These are phyloP conservation scores for Zopfia rhizophila DNA, from an alignment of 2,329 filamentous ascomycete genomes.

Conservation along the genomic window DNA sequence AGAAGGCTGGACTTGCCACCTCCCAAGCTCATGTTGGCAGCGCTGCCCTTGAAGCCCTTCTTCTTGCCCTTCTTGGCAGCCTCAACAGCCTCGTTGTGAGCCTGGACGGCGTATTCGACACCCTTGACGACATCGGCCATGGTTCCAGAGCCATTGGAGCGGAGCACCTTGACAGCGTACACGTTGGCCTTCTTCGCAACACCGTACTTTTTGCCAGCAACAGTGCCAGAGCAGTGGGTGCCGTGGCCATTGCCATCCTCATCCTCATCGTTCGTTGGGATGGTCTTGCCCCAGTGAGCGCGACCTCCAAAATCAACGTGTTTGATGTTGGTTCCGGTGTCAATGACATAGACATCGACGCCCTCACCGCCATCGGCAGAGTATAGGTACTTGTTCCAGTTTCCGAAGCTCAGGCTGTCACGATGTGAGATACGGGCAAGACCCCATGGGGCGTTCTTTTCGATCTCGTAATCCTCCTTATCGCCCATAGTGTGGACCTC, in stretches of 20 bases:
- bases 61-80: constrained; percentile 86
- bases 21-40: constrained; percentile 99
- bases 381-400: constrained; percentile 99
- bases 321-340: constrained; percentile 92
- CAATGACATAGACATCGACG: constrained; percentile 98
- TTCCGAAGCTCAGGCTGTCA: constrained; percentile 84
- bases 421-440: constrained; percentile 98
- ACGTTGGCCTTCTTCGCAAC: constrained; percentile 98
- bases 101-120: constrained; percentile 90
- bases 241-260: constrained; percentile 97
- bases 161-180: constrained; percentile 97
- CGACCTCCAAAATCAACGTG: constrained; percentile 98
- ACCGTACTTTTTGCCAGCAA: constrained; percentile 98
- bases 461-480: constrained; percentile 63
- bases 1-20: constrained; percentile 95
- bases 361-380: constrained; percentile 90
- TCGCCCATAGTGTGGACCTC: constrained; percentile 82
- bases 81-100: constrained; percentile 80
- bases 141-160: constrained; percentile 95
- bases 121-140: constrained; percentile 99
- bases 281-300: constrained; percentile 96
- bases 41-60: constrained; percentile 98
- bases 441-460: constrained; percentile 98
- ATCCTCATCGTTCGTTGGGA: constrained; percentile 85
- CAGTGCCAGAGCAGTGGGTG: constrained; percentile 98